phyloP scores from a whole-genome alignment of 352 stramenopile species.

The Phytopythium aichiense region DNA sequence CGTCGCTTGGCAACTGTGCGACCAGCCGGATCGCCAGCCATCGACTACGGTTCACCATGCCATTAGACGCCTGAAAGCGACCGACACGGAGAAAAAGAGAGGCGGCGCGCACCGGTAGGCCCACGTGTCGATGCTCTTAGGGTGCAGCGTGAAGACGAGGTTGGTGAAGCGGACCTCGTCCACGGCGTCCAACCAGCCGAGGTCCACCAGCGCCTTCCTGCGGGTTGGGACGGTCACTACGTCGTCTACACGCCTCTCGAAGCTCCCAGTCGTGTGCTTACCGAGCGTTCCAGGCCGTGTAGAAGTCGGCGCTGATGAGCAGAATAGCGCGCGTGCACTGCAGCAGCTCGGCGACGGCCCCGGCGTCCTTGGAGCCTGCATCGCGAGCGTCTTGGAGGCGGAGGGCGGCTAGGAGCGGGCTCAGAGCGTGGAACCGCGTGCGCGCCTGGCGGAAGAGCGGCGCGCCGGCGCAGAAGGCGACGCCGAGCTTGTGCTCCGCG shows the following conservation, averaged over 20 bases:
- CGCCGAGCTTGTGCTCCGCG: slow-evolving; percentile 73
- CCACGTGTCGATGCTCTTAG: slow-evolving; percentile 87
- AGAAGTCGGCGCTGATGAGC: slow-evolving; percentile 78
- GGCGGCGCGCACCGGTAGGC: slow-evolving; percentile 48
- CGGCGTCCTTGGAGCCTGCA: slow-evolving; percentile 3
- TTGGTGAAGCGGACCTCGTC: slow-evolving; percentile 65
- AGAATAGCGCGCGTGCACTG: slow-evolving; percentile 58
- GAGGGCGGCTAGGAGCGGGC: slow-evolving; percentile 15
- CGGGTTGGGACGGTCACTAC: neutral
- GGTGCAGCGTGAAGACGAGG: slow-evolving; percentile 70
- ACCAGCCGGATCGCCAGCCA: slow-evolving; percentile 47
- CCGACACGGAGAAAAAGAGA: neutral
- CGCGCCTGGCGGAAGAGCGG: slow-evolving; percentile 53
- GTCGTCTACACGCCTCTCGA: no score
- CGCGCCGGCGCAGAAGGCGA: slow-evolving; percentile 48
- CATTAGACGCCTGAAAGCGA: neutral
- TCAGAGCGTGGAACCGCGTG: slow-evolving; percentile 47
- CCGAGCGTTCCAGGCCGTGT: slow-evolving; percentile 83
- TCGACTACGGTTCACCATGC: slow-evolving; percentile 21
- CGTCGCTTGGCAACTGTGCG: slow-evolving; percentile 9
- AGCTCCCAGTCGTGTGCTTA: slow-evolving; percentile 9
- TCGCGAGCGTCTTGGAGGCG: neutral
- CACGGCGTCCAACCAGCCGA: slow-evolving; percentile 28
- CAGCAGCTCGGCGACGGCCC: slow-evolving; percentile 25
- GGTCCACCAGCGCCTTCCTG: slow-evolving; percentile 56